Evolutionary conservation across 345 rosid genomes (phyloP), one percentile per base, ranked within the genome.

Genomic region (Balakata baccata): DNA sequence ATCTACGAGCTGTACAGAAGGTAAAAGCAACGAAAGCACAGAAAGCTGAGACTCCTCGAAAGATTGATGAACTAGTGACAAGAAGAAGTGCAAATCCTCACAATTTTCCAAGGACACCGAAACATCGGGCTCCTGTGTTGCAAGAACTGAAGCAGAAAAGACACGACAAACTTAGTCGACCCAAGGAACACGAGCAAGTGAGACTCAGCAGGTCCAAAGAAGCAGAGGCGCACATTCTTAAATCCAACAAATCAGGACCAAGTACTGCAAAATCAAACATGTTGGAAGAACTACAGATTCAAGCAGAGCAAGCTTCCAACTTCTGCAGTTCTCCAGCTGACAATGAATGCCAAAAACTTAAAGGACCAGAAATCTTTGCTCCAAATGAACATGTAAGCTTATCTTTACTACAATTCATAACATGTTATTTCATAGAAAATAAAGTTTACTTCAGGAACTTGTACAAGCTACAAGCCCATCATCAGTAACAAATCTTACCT

Each of bases 341-440:
- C 53, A 78, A 72, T 43, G 79, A 81, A 68, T 41, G 71, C 76
- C 78, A 25, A 79, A 65, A 70, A 45, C 69, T 72, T 7, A 65
- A 79, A 49, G 82, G 79, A 73, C 61, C 72, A 67, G 77, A 72
- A 75, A 80, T 68, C 52, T 79, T 71, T 75, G 77, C 61, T 74
- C 59, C 78, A 43, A 64, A 62, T 54, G 85, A 79, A 60, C 77
- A 70, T 34, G 98, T 93, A 87, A 89, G 89, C 60, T 57, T 70
- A 67, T 39, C 34, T 54, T 56, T 8, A 64, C 78, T 50, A 43
- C 72, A 54, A 47, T 65, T 65, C 37, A 56, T 47, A 59, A 52
- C 37, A 53, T 53, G 53, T 62, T 16, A 77, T 64, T 50, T 45
- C 18, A 25, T 5, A 13, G 64, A 53, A 29, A 56, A 41, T 75